Conservation (phyloP, 192 early-diverging fungal genomes). For the Chytriomyces sp. region DNA sequence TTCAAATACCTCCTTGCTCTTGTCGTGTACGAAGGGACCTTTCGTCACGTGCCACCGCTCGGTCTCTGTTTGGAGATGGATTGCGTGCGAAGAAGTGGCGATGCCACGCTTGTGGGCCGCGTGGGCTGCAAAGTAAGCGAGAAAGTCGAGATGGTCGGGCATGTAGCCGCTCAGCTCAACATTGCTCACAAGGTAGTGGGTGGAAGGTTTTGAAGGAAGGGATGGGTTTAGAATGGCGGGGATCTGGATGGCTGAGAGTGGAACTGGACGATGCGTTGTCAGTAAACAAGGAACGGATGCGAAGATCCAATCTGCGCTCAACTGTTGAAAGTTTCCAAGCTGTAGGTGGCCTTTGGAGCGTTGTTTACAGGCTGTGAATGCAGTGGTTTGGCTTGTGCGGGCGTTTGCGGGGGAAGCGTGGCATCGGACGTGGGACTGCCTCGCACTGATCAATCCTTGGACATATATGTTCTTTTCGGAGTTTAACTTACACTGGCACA, state of each 20-base stretch:
- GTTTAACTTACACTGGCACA: too few relatives aligned
- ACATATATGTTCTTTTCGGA: too few relatives aligned
- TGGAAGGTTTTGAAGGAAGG: constrained; percentile 46
- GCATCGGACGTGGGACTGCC: too few relatives aligned
- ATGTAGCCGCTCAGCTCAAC: constrained; percentile 78
- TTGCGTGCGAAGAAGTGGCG: constrained; percentile 63
- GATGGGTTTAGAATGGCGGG: constrained; percentile 28
- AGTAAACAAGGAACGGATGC: too few relatives aligned
- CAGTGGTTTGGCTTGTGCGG: too few relatives aligned
- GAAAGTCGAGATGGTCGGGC: constrained; percentile 85
- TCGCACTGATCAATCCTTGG: too few relatives aligned
- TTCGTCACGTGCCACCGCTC: constrained; percentile 85
- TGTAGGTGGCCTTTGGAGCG: too few relatives aligned
- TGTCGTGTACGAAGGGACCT: constrained; percentile 95
- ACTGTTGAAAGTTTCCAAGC: too few relatives aligned
- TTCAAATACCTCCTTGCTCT: constrained; percentile 96
- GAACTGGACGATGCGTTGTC: too few relatives aligned
- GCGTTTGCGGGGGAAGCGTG: too few relatives aligned
- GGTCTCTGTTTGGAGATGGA: constrained; percentile 72
- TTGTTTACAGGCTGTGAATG: too few relatives aligned
- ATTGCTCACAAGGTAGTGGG: constrained; percentile 72
- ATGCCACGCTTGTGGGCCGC: constrained; percentile 76
- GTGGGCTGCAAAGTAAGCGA: constrained; percentile 79
- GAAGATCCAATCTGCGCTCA: too few relatives aligned
- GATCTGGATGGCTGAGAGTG: constrained; percentile 32